Evolutionary conservation across 805 yeast species (phyloP), one percentile per base, ranked within the genome.

Genomic region (Wickerhamomyces alni): DNA sequence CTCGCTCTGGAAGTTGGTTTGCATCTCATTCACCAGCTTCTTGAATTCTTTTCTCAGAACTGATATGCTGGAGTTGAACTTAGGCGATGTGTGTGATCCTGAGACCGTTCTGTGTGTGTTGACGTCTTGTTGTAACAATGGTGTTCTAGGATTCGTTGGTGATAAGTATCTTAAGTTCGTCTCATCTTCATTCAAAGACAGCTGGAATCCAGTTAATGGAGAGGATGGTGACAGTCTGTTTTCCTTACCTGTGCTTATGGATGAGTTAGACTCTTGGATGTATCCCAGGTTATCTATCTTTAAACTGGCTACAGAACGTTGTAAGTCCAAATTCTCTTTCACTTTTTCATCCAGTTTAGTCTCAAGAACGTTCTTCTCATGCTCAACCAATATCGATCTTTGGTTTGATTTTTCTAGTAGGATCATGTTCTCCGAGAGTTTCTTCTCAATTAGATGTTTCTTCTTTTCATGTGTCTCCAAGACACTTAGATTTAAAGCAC

Each of bases 11-110:
- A 80, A 77, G 41, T 69, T 76, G 34, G 70, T 74, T 45, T 80
- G 85, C 41, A 82, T 74, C 30, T 77, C 79, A 17, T 69, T 62
- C 5, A 82, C 77, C 36, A 82, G 62, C 49, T 76, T 80, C 58
- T 75, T 82, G 62, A 82, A 83, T 57, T 83, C 88, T 45, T 74
- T 69, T 41, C 86, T 66, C 58, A 83, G 62, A 3, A 82, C 77
- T 0, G 80, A 72, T 29, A 74, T 74, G 46, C 55, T 48, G 1
- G 72, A 64, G 35, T 61, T 62, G 43, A 62, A 52, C 32, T 50
- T 53, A 11, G 59, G 52, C 6, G 58, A 47, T 6, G 43, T 30
- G 3, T 57, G 41, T 8, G 24, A 7, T 9, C 48, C 39, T 16
- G 42, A 38, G 28, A 46, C 39, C 30, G 28, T 26, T 26, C 40